phyloP scores from a whole-genome alignment of 176 grass and related monocot species.

The Dactylis glomerata region DNA sequence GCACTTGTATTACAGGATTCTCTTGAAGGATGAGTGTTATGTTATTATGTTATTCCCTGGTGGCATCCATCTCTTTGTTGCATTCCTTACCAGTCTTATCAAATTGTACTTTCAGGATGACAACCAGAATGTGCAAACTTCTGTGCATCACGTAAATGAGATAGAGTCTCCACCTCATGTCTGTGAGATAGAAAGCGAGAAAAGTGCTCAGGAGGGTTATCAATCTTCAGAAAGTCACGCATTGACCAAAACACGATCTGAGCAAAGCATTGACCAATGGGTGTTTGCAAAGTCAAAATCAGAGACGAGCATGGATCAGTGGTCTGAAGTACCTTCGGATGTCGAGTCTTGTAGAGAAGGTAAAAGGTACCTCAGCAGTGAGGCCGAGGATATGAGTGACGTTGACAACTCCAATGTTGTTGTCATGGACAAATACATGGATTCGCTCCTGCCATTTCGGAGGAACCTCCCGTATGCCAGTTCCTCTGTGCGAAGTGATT shows the following conservation, averaged over 20 bases:
- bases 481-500: slow-evolving; percentile 54
- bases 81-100: slow-evolving; percentile 16
- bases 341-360: slow-evolving; percentile 60
- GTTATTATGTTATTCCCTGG: background rate
- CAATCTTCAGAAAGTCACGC: slow-evolving; percentile 47
- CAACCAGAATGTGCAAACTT: slow-evolving; percentile 10
- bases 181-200: slow-evolving; percentile 58
- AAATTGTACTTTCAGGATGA: slow-evolving; percentile 38
- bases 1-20: background rate
- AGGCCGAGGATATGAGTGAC: slow-evolving; percentile 50
- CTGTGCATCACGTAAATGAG: slow-evolving; percentile 31
- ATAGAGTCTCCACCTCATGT: slow-evolving; percentile 47
- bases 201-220: slow-evolving; percentile 45
- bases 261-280: slow-evolving; percentile 80
- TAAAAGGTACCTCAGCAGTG: slow-evolving; percentile 41
- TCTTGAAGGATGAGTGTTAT: background rate
- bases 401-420: slow-evolving; percentile 50
- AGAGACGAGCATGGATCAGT: slow-evolving; percentile 91
- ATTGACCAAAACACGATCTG: slow-evolving; percentile 55
- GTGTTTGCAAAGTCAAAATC: slow-evolving; percentile 75
- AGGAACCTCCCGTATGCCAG: slow-evolving; percentile 43
- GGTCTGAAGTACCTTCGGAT: slow-evolving; percentile 76
- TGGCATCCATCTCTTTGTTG: background rate
- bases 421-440: slow-evolving; percentile 97
- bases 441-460: slow-evolving; percentile 64